A percentile compares a stretch with the other conserved stretches of the same genome.
Conservation (phyloP, 2,329 filamentous ascomycete genomes). For the Lasiodiplodia gonubiensis region DNA sequence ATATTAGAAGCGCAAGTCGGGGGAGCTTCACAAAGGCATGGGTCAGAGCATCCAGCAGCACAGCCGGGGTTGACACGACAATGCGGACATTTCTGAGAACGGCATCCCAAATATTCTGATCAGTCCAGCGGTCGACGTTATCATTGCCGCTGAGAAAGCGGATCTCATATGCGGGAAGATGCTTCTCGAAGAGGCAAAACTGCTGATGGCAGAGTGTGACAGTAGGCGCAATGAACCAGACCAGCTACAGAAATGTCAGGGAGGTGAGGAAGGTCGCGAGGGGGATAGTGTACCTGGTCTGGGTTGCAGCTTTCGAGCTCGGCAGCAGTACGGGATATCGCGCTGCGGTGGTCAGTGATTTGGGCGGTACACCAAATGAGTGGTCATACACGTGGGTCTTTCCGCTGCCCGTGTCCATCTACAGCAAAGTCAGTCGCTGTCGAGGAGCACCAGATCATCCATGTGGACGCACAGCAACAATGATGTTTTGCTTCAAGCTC, state of each 20-base stretch:
- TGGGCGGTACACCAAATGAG: neutral
- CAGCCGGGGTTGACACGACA: slow-evolving; percentile 78
- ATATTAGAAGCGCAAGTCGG: slow-evolving; percentile 71
- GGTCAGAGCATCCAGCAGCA: slow-evolving; percentile 73
- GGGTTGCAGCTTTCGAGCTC: slow-evolving; percentile 49
- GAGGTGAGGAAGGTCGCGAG: neutral
- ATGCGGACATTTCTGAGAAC: slow-evolving; percentile 69
- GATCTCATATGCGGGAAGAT: slow-evolving; percentile 58
- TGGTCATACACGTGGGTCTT: slow-evolving; percentile 52
- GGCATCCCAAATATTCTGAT: slow-evolving; percentile 69
- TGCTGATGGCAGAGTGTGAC: slow-evolving; percentile 55
- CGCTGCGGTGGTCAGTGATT: slow-evolving; percentile 5
- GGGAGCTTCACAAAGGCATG: slow-evolving; percentile 75
- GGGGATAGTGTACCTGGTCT: slow-evolving; percentile 40
- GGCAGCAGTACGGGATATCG: slow-evolving; percentile 43
- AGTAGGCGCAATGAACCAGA: slow-evolving; percentile 56
- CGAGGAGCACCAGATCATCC: no score
- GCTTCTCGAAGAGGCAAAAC: slow-evolving; percentile 40
- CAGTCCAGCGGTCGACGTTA: slow-evolving; percentile 74
- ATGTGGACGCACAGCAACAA: slow-evolving; percentile 45
- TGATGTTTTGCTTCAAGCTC: slow-evolving; percentile 52
- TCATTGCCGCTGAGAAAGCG: slow-evolving; percentile 71
- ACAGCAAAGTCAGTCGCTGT: neutral
- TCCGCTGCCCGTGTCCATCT: slow-evolving; percentile 57
- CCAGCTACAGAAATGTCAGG: slow-evolving; percentile 37